Evolutionary conservation across 2,329 filamentous ascomycete genomes (phyloP).

Genomic region (Talaromyces sp.): DNA sequence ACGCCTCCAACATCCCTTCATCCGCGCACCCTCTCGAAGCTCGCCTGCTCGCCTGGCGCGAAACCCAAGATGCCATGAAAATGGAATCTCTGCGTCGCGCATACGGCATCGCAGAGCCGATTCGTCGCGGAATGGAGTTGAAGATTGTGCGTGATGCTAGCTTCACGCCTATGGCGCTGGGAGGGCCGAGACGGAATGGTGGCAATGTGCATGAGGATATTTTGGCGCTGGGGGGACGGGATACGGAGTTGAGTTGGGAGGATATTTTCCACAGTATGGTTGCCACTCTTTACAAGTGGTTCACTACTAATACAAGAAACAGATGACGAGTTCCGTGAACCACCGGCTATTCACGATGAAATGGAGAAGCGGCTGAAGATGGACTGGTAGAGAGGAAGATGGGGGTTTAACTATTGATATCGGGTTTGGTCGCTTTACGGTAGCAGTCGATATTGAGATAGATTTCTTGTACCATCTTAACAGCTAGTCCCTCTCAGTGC

Average conservation of each 20-base stretch:
- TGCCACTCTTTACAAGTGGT: slow-evolving; percentile 5
- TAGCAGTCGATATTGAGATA: background rate
- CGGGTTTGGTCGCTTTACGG: background rate
- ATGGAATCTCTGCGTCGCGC: slow-evolving; percentile 82
- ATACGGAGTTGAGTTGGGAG: slow-evolving; percentile 80
- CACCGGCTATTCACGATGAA: slow-evolving; percentile 77
- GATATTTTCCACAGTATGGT: slow-evolving; percentile 72
- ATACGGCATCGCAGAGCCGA: slow-evolving; percentile 88
- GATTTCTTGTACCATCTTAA: background rate
- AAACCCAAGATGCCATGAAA: slow-evolving; percentile 79
- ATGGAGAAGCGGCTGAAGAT: slow-evolving; percentile 91
- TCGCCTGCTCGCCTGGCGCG: slow-evolving; percentile 82
- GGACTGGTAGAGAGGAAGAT: slow-evolving; percentile 34
- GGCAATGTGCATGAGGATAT: slow-evolving; percentile 84
- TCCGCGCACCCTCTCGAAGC: slow-evolving; percentile 85
- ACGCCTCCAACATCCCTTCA: slow-evolving; percentile 41
- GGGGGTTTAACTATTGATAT: background rate
- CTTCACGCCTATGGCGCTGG: slow-evolving; percentile 69
- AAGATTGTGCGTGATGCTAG: slow-evolving; percentile 70
- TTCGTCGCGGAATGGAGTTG: slow-evolving; percentile 90
- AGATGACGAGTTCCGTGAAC: slow-evolving; percentile 64
- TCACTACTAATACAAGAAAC: slow-evolving; percentile 7
- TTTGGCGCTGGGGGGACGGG: slow-evolving; percentile 60
- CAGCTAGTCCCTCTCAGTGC: background rate
- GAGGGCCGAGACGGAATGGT: slow-evolving; percentile 42